These are phyloP conservation scores for Piromyces finnis DNA, from an alignment of 192 early-diverging fungal genomes.

Conservation along the genomic window DNA sequence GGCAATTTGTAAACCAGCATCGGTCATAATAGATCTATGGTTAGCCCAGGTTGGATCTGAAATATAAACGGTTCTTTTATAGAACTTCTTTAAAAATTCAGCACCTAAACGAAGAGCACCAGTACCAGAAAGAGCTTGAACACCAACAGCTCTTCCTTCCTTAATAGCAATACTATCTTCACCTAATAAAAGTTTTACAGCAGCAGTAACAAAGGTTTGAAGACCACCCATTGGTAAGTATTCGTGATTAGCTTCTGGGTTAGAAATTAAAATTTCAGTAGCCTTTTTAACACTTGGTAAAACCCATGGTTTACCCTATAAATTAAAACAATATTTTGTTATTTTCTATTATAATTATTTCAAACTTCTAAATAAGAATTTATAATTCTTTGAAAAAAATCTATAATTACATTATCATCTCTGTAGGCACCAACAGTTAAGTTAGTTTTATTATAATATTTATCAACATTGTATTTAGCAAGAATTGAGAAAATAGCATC, in stretches of 20 bases:
- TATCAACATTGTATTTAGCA: neutral
- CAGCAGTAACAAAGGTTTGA: slow-evolving; percentile 56
- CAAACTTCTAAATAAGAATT: too few relatives aligned
- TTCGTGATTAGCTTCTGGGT: slow-evolving; percentile 55
- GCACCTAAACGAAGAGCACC: slow-evolving; percentile 79
- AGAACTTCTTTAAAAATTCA: slow-evolving; percentile 57
- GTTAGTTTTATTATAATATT: neutral
- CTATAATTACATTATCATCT: neutral
- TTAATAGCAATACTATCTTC: slow-evolving; percentile 44
- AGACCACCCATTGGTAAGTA: slow-evolving; percentile 82
- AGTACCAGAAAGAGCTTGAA: slow-evolving; percentile 90
- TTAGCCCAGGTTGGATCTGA: slow-evolving; percentile 96
- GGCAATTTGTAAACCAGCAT: slow-evolving; percentile 62
- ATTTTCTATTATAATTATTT: neutral
- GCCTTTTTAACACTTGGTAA: slow-evolving; percentile 85
- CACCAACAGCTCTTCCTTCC: slow-evolving; percentile 17
- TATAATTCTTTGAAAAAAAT: too few relatives aligned
- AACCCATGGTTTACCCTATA: slow-evolving; percentile 84
- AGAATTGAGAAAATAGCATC: neutral
- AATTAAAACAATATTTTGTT: too few relatives aligned
- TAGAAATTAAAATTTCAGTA: neutral
- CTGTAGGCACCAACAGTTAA: neutral
- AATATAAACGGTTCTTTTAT: slow-evolving; percentile 56
- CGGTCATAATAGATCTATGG: slow-evolving; percentile 74
- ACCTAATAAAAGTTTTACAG: slow-evolving; percentile 69